phyloP scores from a whole-genome alignment of 257 asterid genomes.

The Jacaranda copaia region DNA sequence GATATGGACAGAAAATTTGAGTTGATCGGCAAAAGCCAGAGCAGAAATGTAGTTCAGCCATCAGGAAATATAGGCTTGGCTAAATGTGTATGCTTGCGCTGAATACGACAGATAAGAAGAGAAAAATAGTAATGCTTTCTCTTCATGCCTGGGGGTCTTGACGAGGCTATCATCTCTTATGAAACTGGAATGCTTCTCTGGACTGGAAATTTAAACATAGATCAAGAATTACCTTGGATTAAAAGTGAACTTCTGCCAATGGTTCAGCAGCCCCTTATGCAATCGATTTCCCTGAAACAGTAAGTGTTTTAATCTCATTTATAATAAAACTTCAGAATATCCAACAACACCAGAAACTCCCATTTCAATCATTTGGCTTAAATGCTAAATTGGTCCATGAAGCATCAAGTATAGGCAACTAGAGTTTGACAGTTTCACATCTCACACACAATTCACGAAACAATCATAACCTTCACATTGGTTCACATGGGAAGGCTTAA shows the following conservation, averaged over 20 bases:
- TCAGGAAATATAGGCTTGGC: background rate
- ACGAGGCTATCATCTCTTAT: background rate
- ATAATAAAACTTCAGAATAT: background rate
- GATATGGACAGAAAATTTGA: constrained; percentile 6
- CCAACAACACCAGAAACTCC: background rate
- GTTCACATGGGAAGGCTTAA: background rate
- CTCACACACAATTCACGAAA: constrained; percentile 13
- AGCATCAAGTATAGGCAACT: constrained; percentile 20
- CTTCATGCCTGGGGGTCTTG: background rate
- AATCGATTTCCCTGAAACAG: constrained; percentile 84
- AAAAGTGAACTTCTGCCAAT: constrained; percentile 97
- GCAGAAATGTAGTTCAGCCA: background rate
- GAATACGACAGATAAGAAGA: constrained; percentile 5
- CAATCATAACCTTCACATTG: background rate
- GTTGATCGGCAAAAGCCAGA: constrained; percentile 11
- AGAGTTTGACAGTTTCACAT: constrained; percentile 12
- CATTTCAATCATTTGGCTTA: constrained; percentile 27
- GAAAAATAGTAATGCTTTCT: background rate
- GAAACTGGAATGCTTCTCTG: constrained; percentile 5
- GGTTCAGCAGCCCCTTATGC: constrained; percentile 88
- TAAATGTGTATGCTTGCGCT: background rate
- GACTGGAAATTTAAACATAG: constrained; percentile 9
- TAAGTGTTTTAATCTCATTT: constrained; percentile 7
- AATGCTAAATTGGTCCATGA: constrained; percentile 18
- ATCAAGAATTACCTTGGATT: constrained; percentile 78